Base-by-base conservation (phyloP, 2,329 filamentous ascomycete species). In the Aspergillus niger region DNA sequence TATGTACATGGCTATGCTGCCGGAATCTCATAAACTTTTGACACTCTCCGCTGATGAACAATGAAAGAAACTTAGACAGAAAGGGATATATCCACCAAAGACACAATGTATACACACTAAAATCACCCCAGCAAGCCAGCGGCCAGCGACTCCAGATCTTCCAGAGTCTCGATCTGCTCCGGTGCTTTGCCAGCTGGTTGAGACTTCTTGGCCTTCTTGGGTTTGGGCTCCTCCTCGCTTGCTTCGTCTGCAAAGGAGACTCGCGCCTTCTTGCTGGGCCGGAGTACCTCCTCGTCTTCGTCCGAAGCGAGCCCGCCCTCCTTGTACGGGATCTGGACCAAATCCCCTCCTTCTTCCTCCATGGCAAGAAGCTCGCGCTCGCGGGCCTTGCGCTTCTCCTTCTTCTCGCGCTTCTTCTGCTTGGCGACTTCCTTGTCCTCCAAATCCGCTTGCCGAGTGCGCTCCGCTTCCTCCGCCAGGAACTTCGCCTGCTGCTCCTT, bases 351-450 rank as follows among this genome's bases (percentile, higher is more conserved):
- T 20, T 69, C 71, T 20, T 65, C 70, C 38, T 70, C 75, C 4
- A 59, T 59, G 6, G 58, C 62, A 30, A 71, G 68, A 49, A 76
- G 64, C 60, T 71, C 77, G 67, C 70, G 74, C 67, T 74, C 77
- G 68, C 69, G 76, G 1, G 70, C 72, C 66, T 76, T 77, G 52
- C 76, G 74, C 71, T 80, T 79, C 68, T 79, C 79, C 66, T 79
- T 80, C 72, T 80, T 80, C 68, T 80, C 79, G 62, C 77, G 75
- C 44, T 70, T 87, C 84, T 92, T 93, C 75, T 91, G 85, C 80
- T 89, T 92, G 38, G 87, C 92, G 13, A 90, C 75, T 66, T 86
- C 85, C 81, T 97, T 97, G 78, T 99, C 95, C 63, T 87, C 86
- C 38, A 90, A 76, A 80, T 99, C 95, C 20, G 89, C 91, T 69